Percentiles rank a stretch among this genome's conserved stretches.
Conservation (phyloP, 371 early-diverging fungal species). For the Circinella minor region DNA sequence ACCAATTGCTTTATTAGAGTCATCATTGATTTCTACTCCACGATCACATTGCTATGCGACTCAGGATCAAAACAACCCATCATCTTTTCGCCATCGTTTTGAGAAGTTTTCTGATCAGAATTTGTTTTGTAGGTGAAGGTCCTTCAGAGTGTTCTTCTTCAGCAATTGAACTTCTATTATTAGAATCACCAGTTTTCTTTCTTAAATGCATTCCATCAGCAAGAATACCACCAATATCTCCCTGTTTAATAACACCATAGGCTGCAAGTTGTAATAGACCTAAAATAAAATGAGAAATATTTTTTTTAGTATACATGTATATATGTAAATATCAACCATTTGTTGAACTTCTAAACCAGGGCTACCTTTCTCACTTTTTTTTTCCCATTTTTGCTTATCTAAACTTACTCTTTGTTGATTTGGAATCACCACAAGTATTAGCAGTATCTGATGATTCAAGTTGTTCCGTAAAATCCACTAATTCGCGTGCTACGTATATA, state of each 20-base stretch:
- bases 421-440: not conserved
- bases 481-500: conserved; percentile 47
- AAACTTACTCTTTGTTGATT: not conserved
- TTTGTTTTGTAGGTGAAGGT: not conserved
- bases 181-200: conserved; percentile 26
- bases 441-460: conserved; percentile 3
- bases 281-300: not conserved
- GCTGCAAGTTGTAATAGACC: conserved; percentile 61
- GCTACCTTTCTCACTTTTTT: not conserved
- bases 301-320: not conserved
- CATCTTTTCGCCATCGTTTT: too few relatives aligned
- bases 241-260: conserved; percentile 82
- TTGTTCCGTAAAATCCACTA: conserved; percentile 31
- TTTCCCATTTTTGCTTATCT: not conserved
- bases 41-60: too few relatives aligned
- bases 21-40: too few relatives aligned
- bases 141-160: conserved; percentile 6
- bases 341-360: not conserved
- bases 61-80: too few relatives aligned
- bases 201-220: conserved; percentile 59
- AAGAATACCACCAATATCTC: conserved; percentile 79
- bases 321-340: not conserved
- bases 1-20: too few relatives aligned
- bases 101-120: too few relatives aligned
- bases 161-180: not conserved